A percentile compares a stretch with the other conserved stretches of the same genome.
These are phyloP conservation scores for Diversispora eburnea DNA, from an alignment of 192 early-diverging fungal species.

Conservation along the genomic window DNA sequence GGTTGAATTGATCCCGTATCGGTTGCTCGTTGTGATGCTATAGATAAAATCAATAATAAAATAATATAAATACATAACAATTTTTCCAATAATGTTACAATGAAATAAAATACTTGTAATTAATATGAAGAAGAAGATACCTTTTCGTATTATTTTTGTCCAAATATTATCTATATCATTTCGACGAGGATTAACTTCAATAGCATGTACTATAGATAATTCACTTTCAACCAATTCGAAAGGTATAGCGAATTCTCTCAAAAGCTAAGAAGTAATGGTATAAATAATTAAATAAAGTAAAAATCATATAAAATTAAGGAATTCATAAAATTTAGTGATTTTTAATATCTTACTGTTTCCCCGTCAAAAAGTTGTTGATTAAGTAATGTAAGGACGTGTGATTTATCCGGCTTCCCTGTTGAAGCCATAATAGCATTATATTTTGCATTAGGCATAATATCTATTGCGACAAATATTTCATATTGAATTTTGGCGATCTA, in stretches of 20 bases:
- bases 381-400: background rate
- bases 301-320: background rate
- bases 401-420: background rate
- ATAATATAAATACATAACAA: background rate
- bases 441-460: background rate
- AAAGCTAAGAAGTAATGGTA: background rate
- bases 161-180: background rate
- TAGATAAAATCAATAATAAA: background rate
- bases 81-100: background rate
- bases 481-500: constrained; percentile 18
- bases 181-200: constrained; percentile 3
- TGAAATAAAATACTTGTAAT: background rate
- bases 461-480: background rate
- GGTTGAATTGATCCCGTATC: background rate
- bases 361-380: constrained; percentile 10
- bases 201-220: background rate
- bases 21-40: background rate
- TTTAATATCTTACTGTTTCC: background rate
- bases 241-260: constrained; percentile 2
- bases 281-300: background rate
- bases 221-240: background rate
- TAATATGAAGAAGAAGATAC: background rate
- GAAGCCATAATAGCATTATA: background rate
- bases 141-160: constrained; percentile 14
- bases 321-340: background rate